phyloP scores from a whole-genome alignment of 73 alveolate species.

The Stentor roeselii region DNA sequence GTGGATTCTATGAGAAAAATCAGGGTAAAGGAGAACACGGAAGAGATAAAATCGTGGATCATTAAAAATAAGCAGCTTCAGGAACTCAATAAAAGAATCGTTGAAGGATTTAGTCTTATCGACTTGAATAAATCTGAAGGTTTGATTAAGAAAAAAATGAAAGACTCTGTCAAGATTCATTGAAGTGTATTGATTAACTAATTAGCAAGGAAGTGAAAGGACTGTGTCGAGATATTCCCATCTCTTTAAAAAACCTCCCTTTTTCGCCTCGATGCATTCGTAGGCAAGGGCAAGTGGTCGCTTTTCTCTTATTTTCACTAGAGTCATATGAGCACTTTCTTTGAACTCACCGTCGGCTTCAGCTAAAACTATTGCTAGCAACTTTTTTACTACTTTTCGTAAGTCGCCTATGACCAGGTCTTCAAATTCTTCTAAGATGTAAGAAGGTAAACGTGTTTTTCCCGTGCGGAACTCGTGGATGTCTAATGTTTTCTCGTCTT shows the following conservation, averaged over 20 bases:
- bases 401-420: conserved; percentile 6
- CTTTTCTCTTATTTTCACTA: conserved; percentile 16
- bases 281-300: neutral
- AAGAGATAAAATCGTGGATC: neutral
- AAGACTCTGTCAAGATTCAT: too few relatives aligned
- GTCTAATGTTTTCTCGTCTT: neutral
- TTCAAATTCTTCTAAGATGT: conserved; percentile 1
- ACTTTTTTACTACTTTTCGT: neutral
- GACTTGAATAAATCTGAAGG: too few relatives aligned
- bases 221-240: conserved; percentile 26
- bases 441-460: neutral
- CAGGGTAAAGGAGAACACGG: neutral
- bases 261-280: conserved; percentile 23
- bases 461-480: neutral
- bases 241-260: conserved; percentile 6
- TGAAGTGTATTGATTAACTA: too few relatives aligned
- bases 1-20: neutral
- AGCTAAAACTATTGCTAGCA: neutral
- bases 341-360: neutral
- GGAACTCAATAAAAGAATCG: neutral
- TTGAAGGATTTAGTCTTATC: neutral
- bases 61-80: neutral
- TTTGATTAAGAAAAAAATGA: too few relatives aligned
- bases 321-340: neutral
- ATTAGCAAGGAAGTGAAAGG: neutral